Evolutionary conservation across 2,329 filamentous ascomycete species (phyloP), one percentile per base, ranked within the genome.

Genomic region (Penicillium sp.): DNA sequence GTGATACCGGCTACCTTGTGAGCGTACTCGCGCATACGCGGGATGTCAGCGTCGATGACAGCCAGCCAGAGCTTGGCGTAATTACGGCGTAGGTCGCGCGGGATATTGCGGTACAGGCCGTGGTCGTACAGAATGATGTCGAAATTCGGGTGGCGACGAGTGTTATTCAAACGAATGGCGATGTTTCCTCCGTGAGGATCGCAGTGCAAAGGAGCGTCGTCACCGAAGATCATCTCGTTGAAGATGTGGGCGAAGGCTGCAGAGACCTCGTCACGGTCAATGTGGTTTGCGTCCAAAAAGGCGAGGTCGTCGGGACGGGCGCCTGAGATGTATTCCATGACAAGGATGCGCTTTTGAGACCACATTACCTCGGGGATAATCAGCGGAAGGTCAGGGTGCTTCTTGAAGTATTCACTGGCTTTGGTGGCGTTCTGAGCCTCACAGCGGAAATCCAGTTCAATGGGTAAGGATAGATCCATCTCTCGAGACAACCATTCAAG

Each of bases 191-290:
- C 94, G 67, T 99, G 94, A 0, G 94, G 94, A 68, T 99, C 94
- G 74, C 94, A 99, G 75, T 99, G 94, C 36, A 99, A 77, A 0
- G 94, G 91, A 0, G 93, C 93, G 53, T 87, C 82, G 47, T 86
- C 83, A 45, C 93, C 92, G 61, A 99, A 99, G 62, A 99, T 96
- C 94, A 99, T 99, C 70, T 97, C 92, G 77, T 99, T 99, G 81
- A 99, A 99, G 53, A 99, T 90, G 53, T 87, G 85, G 0, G 94
- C 88, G 4, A 99, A 79, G 0, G 91, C 88, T 1, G 93, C 92
- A 0, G 92, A 95, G 5, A 99, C 94, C 72, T 97, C 93, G 67
- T 97, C 94, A 18, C 94, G 85, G 71, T 95, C 90, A 68, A 99
- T 99, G 52, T 84, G 82, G 69, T 95, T 88, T 6, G 81, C 77